These are phyloP conservation scores for Clitocybe nebularis DNA, from an alignment of 1,284 basidiomycete genomes.

Conservation along the genomic window DNA sequence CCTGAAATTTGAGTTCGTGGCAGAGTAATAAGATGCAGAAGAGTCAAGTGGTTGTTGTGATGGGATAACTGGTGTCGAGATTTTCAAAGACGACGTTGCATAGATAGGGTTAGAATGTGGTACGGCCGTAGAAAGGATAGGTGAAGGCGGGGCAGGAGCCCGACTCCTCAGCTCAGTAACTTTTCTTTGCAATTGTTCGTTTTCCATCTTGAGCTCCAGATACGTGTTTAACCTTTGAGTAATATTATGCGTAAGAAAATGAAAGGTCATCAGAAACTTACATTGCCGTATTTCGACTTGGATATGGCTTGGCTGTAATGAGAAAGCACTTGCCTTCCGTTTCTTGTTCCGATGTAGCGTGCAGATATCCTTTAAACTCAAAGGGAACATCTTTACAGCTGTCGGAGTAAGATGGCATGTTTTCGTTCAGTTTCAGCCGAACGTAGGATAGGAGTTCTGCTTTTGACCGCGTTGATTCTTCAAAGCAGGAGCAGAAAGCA, in stretches of 20 bases:
- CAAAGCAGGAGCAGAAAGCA: constrained; percentile 54
- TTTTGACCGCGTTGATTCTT: constrained; percentile 44
- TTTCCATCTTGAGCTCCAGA: constrained; percentile 75
- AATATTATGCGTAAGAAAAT: constrained; percentile 11
- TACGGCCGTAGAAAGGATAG: constrained; percentile 13
- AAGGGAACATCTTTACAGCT: constrained; percentile 59
- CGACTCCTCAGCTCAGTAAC: constrained; percentile 38
- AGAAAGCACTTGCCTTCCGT: constrained; percentile 56
- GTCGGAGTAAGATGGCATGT: constrained; percentile 16
- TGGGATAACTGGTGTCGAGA: too few species aligned
- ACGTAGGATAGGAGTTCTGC: constrained; percentile 56
- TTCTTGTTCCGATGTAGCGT: constrained; percentile 40
- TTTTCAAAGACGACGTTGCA: constrained; percentile 29
- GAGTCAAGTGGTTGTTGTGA: constrained; percentile 14
- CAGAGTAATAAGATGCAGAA: constrained; percentile 11
- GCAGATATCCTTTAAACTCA: constrained; percentile 69
- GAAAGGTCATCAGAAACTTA: constrained; percentile 29
- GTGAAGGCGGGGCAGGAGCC: constrained; percentile 17
- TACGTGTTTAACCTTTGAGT: constrained; percentile 66
- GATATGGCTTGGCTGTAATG: constrained; percentile 72
- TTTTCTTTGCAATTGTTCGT: constrained; percentile 61
- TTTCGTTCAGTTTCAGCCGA: constrained; percentile 50
- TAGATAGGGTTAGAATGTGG: constrained; percentile 28
- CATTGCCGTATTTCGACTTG: constrained; percentile 69
- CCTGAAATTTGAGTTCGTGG: constrained; percentile 5